phyloP scores from a whole-genome alignment of 2,329 filamentous ascomycete genomes.

The Ceratocystis variospora region DNA sequence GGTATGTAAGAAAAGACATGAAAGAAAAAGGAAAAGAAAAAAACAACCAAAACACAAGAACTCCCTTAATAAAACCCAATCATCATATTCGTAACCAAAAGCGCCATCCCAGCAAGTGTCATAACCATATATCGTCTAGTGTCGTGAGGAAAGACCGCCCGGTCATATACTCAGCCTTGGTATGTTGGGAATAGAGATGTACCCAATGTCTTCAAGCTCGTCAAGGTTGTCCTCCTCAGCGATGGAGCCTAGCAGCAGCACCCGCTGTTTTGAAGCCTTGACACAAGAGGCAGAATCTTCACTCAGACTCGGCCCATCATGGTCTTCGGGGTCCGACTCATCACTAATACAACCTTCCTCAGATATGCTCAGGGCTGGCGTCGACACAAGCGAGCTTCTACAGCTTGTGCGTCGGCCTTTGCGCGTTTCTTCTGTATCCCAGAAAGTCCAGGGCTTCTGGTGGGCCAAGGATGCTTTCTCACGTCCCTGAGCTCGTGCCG shows the following conservation, averaged over 20 bases:
- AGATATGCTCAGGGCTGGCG: background rate
- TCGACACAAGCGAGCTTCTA: background rate
- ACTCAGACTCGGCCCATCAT: slow-evolving; percentile 3
- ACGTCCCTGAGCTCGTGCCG: background rate
- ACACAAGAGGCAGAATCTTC: background rate
- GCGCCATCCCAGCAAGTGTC: background rate
- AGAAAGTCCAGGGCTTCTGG: slow-evolving; percentile 14
- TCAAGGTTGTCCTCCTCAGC: slow-evolving; percentile 10
- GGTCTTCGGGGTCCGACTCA: slow-evolving; percentile 7
- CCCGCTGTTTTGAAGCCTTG: background rate
- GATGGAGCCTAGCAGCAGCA: background rate
- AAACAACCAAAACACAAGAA: background rate
- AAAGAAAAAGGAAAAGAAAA: too few species aligned
- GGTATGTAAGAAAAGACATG: background rate
- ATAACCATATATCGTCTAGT: slow-evolving; percentile 1
- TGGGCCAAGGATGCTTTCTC: slow-evolving; percentile 1
- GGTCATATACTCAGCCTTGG: background rate
- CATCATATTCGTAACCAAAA: slow-evolving; percentile 12
- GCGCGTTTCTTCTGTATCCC: slow-evolving; percentile 11
- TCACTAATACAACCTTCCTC: slow-evolving; percentile 6
- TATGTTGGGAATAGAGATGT: slow-evolving; percentile 12
- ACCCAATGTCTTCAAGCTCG: slow-evolving; percentile 17
- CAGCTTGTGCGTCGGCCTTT: background rate
- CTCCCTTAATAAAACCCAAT: slow-evolving; percentile 1
- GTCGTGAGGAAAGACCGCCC: background rate